Conservation (phyloP, 2,329 filamentous ascomycete genomes). For the Aspergillus sojae region DNA sequence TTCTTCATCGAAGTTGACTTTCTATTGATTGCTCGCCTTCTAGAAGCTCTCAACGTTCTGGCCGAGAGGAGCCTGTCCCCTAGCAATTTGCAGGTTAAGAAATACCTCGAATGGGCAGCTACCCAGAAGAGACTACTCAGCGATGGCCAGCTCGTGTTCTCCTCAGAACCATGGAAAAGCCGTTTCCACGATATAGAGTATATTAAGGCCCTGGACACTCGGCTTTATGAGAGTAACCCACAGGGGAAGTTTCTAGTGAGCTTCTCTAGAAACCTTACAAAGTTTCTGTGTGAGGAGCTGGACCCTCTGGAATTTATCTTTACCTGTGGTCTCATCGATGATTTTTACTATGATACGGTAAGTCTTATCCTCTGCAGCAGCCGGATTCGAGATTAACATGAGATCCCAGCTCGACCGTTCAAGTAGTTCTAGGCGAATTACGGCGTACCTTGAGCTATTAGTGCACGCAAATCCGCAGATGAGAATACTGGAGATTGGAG, state of each 20-base stretch:
- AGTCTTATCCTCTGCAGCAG: neutral
- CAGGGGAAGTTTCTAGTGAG: neutral
- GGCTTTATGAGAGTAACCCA: neutral
- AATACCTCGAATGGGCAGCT: constrained; percentile 16
- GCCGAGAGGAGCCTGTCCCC: neutral
- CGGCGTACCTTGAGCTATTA: constrained; percentile 11
- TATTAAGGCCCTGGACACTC: neutral
- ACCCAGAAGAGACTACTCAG: neutral
- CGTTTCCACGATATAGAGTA: constrained; percentile 4
- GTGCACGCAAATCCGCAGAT: constrained; percentile 15
- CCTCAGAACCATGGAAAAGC: constrained; percentile 3
- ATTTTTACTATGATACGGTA: constrained; percentile 5
- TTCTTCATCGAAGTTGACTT: neutral
- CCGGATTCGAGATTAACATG: neutral
- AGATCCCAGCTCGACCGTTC: neutral
- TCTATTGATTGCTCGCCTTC: neutral
- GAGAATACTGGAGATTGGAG: constrained; percentile 20
- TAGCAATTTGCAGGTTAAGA: constrained; percentile 4
- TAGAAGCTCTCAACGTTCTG: neutral
- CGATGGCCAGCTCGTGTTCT: neutral
- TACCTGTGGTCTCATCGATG: neutral
- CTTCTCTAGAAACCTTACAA: neutral
- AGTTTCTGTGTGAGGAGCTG: constrained; percentile 7
- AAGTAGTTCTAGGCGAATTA: neutral
- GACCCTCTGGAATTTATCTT: constrained; percentile 6